phyloP scores from a whole-genome alignment of 371 early-diverging fungal genomes.

The Entomophthora muscae region DNA sequence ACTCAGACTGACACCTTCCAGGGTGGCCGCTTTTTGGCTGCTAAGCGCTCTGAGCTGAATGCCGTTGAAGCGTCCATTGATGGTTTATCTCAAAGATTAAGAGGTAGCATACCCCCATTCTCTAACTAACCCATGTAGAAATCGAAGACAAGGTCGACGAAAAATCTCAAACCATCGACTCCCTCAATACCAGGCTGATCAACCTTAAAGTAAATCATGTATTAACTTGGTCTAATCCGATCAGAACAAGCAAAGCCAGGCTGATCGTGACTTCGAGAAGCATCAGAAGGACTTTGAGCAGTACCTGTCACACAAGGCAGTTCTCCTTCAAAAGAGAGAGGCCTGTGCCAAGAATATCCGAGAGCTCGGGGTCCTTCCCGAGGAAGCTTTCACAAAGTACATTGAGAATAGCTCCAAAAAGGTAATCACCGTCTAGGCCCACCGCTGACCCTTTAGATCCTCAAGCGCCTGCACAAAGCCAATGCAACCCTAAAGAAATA shows the following conservation, averaged over 20 bases:
- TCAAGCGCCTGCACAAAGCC: constrained; percentile 55
- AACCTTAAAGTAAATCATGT: not conserved
- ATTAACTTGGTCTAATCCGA: constrained; percentile 13
- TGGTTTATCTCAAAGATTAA: not conserved
- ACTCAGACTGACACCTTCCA: constrained; percentile 15
- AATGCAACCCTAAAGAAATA: constrained; percentile 75
- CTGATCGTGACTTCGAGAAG: constrained; percentile 16
- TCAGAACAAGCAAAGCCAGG: constrained; percentile 27
- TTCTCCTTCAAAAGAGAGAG: constrained; percentile 68
- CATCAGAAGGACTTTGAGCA: constrained; percentile 53
- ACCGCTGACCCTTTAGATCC: constrained; percentile 17
- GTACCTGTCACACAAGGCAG: constrained; percentile 52
- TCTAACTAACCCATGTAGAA: constrained; percentile 15
- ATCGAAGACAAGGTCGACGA: constrained; percentile 34
- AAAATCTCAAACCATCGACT: constrained; percentile 19
- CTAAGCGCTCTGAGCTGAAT: not conserved
- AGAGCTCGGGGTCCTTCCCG: constrained; percentile 90
- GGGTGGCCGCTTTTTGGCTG: not conserved
- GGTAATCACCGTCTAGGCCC: constrained; percentile 15
- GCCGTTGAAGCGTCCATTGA: not conserved
- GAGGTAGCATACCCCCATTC: not conserved
- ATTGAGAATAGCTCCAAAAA: constrained; percentile 23
- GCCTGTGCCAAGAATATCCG: constrained; percentile 74
- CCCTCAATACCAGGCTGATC: not conserved
- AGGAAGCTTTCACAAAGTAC: constrained; percentile 74